Evolutionary conservation across 116 monocot species (phyloP).

Genomic region (Phalaenopsis hybrid): DNA sequence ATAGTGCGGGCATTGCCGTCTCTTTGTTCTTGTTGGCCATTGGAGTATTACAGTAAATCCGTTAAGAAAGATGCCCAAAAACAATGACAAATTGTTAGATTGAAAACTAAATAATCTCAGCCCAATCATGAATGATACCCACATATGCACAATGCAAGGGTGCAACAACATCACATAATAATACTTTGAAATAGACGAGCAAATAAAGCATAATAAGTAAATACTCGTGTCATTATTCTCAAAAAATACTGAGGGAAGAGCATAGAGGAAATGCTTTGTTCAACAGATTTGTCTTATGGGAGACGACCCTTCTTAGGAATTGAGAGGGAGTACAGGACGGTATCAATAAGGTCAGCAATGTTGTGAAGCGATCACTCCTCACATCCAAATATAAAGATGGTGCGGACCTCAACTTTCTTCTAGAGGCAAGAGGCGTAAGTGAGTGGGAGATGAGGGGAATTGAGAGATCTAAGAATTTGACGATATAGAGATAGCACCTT

Average conservation of each 20-base stretch:
- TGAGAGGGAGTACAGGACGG: constrained; percentile 62
- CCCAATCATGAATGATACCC: no score
- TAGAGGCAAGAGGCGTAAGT: constrained; percentile 9
- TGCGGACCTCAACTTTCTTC: constrained; percentile 66
- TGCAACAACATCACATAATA: no score
- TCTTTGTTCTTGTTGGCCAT: no score
- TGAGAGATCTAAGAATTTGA: constrained; percentile 64
- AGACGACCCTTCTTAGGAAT: constrained; percentile 52
- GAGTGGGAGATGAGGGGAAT: constrained; percentile 46
- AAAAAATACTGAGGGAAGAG: not conserved
- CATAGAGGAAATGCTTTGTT: no score
- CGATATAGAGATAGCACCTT: constrained; percentile 70
- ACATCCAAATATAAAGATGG: constrained; percentile 72
- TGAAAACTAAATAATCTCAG: no score
- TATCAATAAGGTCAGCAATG: constrained; percentile 72
- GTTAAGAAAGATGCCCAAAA: no score
- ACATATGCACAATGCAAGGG: no score
- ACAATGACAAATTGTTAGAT: no score
- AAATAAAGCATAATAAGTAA: no score
- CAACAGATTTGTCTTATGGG: constrained; percentile 15
- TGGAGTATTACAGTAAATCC: no score
- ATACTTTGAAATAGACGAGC: no score
- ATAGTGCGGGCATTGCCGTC: no score
- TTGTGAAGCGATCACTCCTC: constrained; percentile 83
- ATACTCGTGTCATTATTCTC: not conserved